Evolutionary conservation across 495 filamentous ascomycete species (phyloP).

Genomic region (Haplographium delicatum): DNA sequence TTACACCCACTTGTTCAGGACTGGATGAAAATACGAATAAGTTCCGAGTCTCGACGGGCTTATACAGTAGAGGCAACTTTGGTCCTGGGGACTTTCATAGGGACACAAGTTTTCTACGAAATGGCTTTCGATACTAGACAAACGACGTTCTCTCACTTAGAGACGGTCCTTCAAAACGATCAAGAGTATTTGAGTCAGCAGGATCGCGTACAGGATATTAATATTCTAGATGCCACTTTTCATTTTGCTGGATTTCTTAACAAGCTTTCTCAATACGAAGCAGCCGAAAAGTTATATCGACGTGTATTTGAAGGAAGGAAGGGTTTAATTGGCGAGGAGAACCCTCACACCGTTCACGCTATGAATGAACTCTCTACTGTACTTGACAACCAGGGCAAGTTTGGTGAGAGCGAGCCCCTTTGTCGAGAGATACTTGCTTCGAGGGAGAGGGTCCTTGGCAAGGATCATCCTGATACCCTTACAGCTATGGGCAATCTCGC

Average conservation of each 20-base stretch:
- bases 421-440: not conserved
- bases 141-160: not conserved
- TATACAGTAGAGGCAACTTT: slow-evolving; percentile 1
- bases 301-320: slow-evolving; percentile 10
- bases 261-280: slow-evolving; percentile 5
- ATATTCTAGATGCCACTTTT: not conserved
- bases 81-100: not conserved
- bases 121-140: not conserved
- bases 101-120: not conserved
- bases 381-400: not conserved
- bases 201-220: not conserved
- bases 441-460: slow-evolving; percentile 19
- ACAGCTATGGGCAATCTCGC: slow-evolving; percentile 12
- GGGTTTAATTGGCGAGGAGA: not conserved
- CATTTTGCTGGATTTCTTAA: slow-evolving; percentile 3
- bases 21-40: slow-evolving; percentile 15
- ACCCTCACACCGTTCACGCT: not conserved
- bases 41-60: not conserved
- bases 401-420: not conserved
- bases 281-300: slow-evolving; percentile 25
- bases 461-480: slow-evolving; percentile 23
- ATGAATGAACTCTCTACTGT: slow-evolving; percentile 17
- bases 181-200: not conserved
- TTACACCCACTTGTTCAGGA: slow-evolving; percentile 21
- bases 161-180: not conserved